Conservation (phyloP, 768 basidiomycete species). For the Termitomyces bulborhizus region DNA sequence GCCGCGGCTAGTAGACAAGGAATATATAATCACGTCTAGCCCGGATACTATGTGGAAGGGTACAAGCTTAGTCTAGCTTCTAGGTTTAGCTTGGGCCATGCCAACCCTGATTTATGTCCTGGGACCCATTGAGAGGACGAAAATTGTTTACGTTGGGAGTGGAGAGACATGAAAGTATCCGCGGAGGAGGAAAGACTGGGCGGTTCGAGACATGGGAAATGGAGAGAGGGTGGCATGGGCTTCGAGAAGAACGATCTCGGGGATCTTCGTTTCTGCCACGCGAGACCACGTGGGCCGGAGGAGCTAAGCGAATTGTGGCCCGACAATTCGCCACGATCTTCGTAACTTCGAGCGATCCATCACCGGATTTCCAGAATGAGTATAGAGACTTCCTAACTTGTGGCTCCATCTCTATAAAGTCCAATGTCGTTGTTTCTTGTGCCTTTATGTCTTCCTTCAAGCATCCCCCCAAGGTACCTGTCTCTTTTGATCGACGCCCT, state of each 20-base stretch:
- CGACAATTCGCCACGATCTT: conserved; percentile 2
- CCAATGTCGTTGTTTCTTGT: conserved; percentile 5
- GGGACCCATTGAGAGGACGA: not conserved
- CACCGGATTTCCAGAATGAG: conserved; percentile 3
- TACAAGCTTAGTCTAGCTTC: not conserved
- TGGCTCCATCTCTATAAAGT: conserved; percentile 7
- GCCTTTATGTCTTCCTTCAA: conserved; percentile 3
- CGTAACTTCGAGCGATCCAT: not conserved
- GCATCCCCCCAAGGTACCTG: conserved; percentile 12
- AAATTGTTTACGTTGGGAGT: not conserved
- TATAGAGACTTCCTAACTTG: conserved; percentile 8
- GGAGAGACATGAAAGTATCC: not conserved
- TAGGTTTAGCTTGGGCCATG: not conserved
- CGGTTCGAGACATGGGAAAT: not conserved
- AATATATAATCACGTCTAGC: not conserved
- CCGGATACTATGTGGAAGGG: no score
- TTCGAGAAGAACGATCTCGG: not conserved
- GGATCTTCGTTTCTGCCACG: conserved; percentile 6
- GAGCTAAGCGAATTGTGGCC: not conserved
- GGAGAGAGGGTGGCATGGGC: not conserved
- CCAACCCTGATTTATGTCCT: not conserved
- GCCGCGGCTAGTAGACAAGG: no score
- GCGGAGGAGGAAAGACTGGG: not conserved
- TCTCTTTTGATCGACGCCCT: not conserved
- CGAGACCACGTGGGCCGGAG: conserved; percentile 11